phyloP scores from a whole-genome alignment of 805 yeast genomes.

The Hermanozyma aechmeae region DNA sequence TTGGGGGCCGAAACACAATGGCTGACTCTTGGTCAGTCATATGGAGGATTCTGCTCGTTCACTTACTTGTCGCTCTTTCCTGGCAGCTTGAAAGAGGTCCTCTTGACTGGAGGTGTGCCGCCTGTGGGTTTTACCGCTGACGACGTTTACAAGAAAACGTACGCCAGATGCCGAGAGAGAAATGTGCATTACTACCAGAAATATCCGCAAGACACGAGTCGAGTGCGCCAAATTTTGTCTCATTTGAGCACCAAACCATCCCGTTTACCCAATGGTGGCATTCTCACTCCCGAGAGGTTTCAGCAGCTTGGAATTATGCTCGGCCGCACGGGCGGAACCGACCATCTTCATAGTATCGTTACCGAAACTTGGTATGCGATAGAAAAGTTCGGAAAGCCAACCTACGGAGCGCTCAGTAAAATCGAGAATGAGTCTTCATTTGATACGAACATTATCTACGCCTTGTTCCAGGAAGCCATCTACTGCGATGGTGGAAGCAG shows the following conservation, averaged over 20 bases:
- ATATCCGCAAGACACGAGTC: slow-evolving; percentile 37
- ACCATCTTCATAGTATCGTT: slow-evolving; percentile 35
- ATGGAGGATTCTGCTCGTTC: slow-evolving; percentile 44
- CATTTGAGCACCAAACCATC: slow-evolving; percentile 22
- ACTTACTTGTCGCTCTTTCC: slow-evolving; percentile 41
- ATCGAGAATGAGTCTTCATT: slow-evolving; percentile 30
- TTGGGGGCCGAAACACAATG: slow-evolving; percentile 27
- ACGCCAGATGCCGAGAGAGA: slow-evolving; percentile 35
- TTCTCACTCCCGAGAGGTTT: slow-evolving; percentile 39
- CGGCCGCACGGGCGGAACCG: slow-evolving; percentile 45
- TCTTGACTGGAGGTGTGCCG: slow-evolving; percentile 53
- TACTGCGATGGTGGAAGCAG: slow-evolving; percentile 36
- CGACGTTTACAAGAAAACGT: slow-evolving; percentile 42
- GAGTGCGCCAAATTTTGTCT: slow-evolving; percentile 28
- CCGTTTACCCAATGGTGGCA: slow-evolving; percentile 42
- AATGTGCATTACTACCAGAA: slow-evolving; percentile 38
- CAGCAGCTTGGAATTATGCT: slow-evolving; percentile 44
- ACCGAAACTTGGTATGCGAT: slow-evolving; percentile 32
- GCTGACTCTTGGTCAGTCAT: slow-evolving; percentile 48
- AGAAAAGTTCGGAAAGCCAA: slow-evolving; percentile 20
- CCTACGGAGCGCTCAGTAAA: slow-evolving; percentile 24
- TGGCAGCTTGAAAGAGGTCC: slow-evolving; percentile 29
- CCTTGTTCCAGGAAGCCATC: slow-evolving; percentile 50
- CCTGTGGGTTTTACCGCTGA: slow-evolving; percentile 37
- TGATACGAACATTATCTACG: slow-evolving; percentile 47